These are phyloP conservation scores for Suillus variegatus DNA, from an alignment of 768 basidiomycete genomes.

Conservation along the genomic window DNA sequence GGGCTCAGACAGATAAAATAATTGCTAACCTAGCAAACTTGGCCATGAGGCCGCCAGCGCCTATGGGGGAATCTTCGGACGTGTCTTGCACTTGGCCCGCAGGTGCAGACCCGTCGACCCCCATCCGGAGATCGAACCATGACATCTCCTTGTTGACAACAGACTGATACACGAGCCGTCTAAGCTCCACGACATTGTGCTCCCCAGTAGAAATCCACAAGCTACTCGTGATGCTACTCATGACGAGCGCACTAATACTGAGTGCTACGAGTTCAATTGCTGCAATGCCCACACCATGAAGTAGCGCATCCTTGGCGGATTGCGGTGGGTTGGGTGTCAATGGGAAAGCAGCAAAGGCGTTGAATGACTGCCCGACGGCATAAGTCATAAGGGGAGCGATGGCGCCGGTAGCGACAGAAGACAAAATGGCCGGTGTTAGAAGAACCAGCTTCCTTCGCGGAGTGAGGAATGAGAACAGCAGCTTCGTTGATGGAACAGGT, in stretches of 20 bases:
- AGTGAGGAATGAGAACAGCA: constrained; percentile 69
- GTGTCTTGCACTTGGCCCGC: constrained; percentile 29
- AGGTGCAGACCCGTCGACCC: constrained; percentile 45
- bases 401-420: constrained; percentile 65
- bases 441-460: constrained; percentile 54
- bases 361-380: constrained; percentile 76
- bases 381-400: constrained; percentile 87
- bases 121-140: constrained; percentile 91
- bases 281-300: constrained; percentile 57
- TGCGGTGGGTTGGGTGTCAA: constrained; percentile 40
- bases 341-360: constrained; percentile 65
- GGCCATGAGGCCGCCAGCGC: constrained; percentile 91
- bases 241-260: constrained; percentile 61
- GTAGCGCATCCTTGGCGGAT: constrained; percentile 48
- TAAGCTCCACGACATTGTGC: constrained; percentile 65
- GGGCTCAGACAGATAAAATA: background rate
- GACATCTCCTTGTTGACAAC: constrained; percentile 72
- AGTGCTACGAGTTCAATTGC: constrained; percentile 69
- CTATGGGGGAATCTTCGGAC: constrained; percentile 51
- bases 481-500: constrained; percentile 54
- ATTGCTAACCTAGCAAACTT: constrained; percentile 75
- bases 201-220: constrained; percentile 93
- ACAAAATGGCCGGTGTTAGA: constrained; percentile 62
- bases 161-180: constrained; percentile 66
- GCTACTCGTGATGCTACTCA: constrained; percentile 73